Evolutionary conservation across 805 yeast genomes (phyloP), one percentile per base, ranked within the genome.

Genomic region (Lipomyces kockii): DNA sequence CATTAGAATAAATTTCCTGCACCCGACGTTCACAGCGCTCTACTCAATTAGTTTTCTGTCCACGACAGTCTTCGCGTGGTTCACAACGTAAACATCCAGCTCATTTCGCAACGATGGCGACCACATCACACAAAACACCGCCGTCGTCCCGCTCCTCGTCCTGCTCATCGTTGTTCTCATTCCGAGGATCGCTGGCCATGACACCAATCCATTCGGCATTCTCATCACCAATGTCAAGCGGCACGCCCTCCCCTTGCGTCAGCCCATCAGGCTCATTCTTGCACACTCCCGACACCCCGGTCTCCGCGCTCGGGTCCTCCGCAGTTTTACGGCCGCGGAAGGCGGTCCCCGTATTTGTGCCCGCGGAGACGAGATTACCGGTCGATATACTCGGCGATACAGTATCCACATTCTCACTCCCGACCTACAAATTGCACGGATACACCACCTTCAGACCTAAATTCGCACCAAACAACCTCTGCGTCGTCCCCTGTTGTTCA

Each of bases 261-360:
- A 29, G 43, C 27, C 37, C 46, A 4, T 17, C 46, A 5, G 34
- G 39, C 25, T 35, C 59, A 7, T 29, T 35, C n/a, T 12, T 29
- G 22, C 37, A 17, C 9, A 56, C 43, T 0, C 59, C 59, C 14
- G 35, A 25, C 59, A 56, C 59, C 1, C 59, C 59, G 46, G n/a
- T 27, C 32, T 53, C 34, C 8, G 57, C 57, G 11, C 35, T 53
- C 4, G 25, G 22, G 29, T 56, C 43, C 20, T 20, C 39, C 25
- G 43, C 14, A 11, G 25, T 7, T 1, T 22, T 20, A 29, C 17
- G 12, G 22, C 49, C 49, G 8, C 22, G 49, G 22, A 43, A 27
- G 22, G 11, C 22, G 27, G 57, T 52, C 12, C 61, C 68, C 37
- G 37, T 65, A 39, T 65, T 65, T 39, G 57, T 65, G 35, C 60